phyloP scores from a whole-genome alignment of 495 filamentous ascomycete genomes.

The Tuber umbilicatum region DNA sequence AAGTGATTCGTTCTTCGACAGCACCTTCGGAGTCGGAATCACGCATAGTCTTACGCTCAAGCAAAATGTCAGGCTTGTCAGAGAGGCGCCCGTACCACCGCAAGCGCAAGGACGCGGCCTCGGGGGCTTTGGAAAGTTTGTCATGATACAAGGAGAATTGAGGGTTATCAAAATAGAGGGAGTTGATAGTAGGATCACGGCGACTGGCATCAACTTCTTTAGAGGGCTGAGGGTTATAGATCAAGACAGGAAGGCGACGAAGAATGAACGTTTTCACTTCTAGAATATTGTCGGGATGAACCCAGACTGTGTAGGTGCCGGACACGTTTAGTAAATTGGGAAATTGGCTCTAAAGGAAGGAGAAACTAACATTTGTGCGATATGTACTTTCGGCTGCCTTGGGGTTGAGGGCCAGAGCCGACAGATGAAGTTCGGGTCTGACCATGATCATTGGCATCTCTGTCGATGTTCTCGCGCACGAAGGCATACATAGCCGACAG shows the following conservation, averaged over 20 bases:
- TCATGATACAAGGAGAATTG: constrained; percentile 76
- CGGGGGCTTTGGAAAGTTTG: constrained; percentile 69
- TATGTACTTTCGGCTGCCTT: constrained; percentile 53
- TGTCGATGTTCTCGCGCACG: constrained; percentile 71
- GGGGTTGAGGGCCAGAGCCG: constrained; percentile 50
- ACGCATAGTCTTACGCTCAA: constrained; percentile 85
- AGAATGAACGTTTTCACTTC: constrained; percentile 94
- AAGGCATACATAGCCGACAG: constrained; percentile 94
- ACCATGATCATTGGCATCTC: constrained; percentile 43
- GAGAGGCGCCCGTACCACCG: constrained; percentile 87
- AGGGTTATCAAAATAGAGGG: constrained; percentile 87
- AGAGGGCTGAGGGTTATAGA: constrained; percentile 80
- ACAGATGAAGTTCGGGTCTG: constrained; percentile 45
- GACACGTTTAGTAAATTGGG: constrained; percentile 17
- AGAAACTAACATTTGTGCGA: constrained; percentile 69
- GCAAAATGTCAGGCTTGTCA: constrained; percentile 64
- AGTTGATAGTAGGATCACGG: constrained; percentile 84
- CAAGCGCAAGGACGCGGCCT: constrained; percentile 75
- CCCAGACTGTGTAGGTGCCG: constrained; percentile 60
- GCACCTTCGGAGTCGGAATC: constrained; percentile 50
- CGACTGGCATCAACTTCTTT: constrained; percentile 68
- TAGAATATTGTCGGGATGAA: constrained; percentile 86
- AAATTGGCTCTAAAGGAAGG: background rate
- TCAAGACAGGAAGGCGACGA: constrained; percentile 76
- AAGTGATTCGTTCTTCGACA: constrained; percentile 65